Conservation (phyloP, 768 basidiomycete species). For the Lyophyllum atratum region DNA sequence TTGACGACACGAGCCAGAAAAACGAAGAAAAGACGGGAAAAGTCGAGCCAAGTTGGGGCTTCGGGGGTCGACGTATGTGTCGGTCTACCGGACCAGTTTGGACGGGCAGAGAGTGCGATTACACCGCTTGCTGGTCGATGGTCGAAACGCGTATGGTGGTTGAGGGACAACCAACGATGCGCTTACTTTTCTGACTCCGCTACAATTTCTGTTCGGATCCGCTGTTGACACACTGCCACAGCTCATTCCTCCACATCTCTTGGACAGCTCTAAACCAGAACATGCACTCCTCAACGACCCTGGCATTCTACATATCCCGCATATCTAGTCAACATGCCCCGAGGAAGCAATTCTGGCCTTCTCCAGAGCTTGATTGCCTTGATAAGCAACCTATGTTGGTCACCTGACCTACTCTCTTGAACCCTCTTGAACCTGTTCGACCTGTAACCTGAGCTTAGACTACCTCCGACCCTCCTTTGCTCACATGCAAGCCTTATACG, state of each 20-base stretch:
- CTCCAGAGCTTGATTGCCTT: too few species aligned
- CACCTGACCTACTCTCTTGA: too few species aligned
- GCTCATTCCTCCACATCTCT: constrained; percentile 1
- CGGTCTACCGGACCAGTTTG: constrained; percentile 23
- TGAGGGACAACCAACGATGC: constrained; percentile 49
- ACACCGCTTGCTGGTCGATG: constrained; percentile 27
- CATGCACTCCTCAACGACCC: too few species aligned
- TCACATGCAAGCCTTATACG: too few species aligned
- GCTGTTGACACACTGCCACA: constrained; percentile 18
- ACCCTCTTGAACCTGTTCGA: too few species aligned
- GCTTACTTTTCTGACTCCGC: constrained; percentile 45
- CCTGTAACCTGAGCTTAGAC: too few species aligned
- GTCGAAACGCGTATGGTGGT: constrained; percentile 42
- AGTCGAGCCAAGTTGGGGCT: constrained; percentile 21
- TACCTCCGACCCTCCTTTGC: too few species aligned
- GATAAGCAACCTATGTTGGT: too few species aligned
- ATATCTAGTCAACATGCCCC: too few species aligned
- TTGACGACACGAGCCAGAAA: constrained; percentile 28
- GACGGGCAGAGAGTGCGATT: constrained; percentile 25
- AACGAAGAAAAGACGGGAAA: constrained; percentile 31
- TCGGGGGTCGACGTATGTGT: constrained; percentile 16
- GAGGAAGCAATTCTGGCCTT: too few species aligned
- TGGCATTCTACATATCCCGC: too few species aligned
- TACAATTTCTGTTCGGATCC: constrained; percentile 39
- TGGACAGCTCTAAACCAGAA: neutral